Evolutionary conservation across 176 grass and related monocot species (phyloP).

Genomic region (Tuctoria greenei): DNA sequence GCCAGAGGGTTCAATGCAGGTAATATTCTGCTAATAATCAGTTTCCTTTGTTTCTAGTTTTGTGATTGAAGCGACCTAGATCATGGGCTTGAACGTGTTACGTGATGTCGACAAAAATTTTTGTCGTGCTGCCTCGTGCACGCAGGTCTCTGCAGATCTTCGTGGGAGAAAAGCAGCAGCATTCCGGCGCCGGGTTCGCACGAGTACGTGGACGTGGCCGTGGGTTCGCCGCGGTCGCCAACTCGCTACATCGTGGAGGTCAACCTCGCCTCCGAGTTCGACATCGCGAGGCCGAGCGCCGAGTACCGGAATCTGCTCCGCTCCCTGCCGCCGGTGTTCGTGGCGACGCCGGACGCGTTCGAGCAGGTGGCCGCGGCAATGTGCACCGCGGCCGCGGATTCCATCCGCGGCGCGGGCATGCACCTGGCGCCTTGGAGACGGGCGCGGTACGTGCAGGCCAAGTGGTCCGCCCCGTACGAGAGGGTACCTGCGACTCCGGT

Average conservation of each 20-base stretch:
- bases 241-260: slow-evolving; percentile 74
- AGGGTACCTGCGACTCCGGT: not conserved
- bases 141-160: slow-evolving; percentile 72
- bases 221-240: not conserved
- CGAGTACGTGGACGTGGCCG: slow-evolving; percentile 64
- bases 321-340: slow-evolving; percentile 48
- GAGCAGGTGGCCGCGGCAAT: slow-evolving; percentile 54
- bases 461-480: slow-evolving; percentile 60
- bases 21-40: not conserved
- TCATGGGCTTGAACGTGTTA: not conserved
- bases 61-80: not conserved
- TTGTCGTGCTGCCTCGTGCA: not conserved
- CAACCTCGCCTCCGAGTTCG: slow-evolving; percentile 58
- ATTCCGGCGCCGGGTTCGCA: slow-evolving; percentile 38
- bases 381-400: slow-evolving; percentile 65
- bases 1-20: slow-evolving; percentile 60
- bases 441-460: slow-evolving; percentile 58
- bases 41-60: not conserved
- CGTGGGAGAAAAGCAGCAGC: slow-evolving; percentile 47
- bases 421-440: slow-evolving; percentile 82
- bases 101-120: not conserved
- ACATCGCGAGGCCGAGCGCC: slow-evolving; percentile 66
- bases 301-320: slow-evolving; percentile 49
- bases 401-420: slow-evolving; percentile 64
- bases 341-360: slow-evolving; percentile 41